These are phyloP conservation scores for Podosphaera xanthii DNA, from an alignment of 2,329 filamentous ascomycete genomes.

Conservation along the genomic window DNA sequence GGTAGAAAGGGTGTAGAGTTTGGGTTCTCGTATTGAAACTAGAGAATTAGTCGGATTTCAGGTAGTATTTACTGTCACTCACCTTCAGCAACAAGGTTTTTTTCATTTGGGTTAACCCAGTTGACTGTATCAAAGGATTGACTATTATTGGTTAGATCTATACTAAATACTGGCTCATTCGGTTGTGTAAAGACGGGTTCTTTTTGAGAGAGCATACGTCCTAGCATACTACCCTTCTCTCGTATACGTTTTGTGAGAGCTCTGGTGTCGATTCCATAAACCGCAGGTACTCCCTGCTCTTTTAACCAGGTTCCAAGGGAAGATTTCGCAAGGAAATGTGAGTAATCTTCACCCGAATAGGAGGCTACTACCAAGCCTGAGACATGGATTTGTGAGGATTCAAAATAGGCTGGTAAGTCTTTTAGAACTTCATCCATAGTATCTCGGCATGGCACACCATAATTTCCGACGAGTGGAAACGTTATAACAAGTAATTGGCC, in stretches of 20 bases:
- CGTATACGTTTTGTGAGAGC: slow-evolving; percentile 86
- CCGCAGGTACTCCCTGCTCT: slow-evolving; percentile 80
- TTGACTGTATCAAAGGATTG: slow-evolving; percentile 50
- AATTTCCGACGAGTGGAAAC: slow-evolving; percentile 89
- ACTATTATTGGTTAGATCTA: slow-evolving; percentile 17
- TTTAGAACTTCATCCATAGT: slow-evolving; percentile 64
- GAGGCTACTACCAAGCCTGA: slow-evolving; percentile 76
- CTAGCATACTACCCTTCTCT: slow-evolving; percentile 88
- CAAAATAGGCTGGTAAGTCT: slow-evolving; percentile 79
- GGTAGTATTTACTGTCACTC: slow-evolving; percentile 21
- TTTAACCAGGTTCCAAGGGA: slow-evolving; percentile 90
- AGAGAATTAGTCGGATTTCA: slow-evolving; percentile 20
- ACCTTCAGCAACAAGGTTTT: slow-evolving; percentile 90
- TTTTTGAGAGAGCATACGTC: slow-evolving; percentile 62
- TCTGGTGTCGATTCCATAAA: slow-evolving; percentile 87
- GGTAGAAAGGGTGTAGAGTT: slow-evolving; percentile 57
- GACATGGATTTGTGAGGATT: slow-evolving; percentile 80
- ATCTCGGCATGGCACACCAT: slow-evolving; percentile 79
- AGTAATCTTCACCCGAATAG: slow-evolving; percentile 87
- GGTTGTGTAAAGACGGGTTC: slow-evolving; percentile 14
- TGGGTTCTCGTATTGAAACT: slow-evolving; percentile 80
- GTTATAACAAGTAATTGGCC: slow-evolving; percentile 93
- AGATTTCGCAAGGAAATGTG: slow-evolving; percentile 75
- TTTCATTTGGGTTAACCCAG: slow-evolving; percentile 79
- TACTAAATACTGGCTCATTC: slow-evolving; percentile 19